These are phyloP conservation scores for Colletotrichum sp. DNA, from an alignment of 2,329 filamentous ascomycete species.

Conservation along the genomic window DNA sequence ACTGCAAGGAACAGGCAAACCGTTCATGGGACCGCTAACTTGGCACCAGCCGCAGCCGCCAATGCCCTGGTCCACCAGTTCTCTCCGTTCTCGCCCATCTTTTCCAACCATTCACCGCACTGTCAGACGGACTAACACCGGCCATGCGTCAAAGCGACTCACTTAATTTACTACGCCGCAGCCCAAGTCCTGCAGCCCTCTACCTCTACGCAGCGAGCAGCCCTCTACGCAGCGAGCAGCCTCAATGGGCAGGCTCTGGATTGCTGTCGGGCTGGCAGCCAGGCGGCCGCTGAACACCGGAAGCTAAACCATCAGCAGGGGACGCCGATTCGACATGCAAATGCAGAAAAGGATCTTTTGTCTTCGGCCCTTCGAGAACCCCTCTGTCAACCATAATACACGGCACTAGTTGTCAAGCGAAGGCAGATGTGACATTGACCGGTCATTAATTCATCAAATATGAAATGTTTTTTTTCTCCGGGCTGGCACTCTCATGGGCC, in stretches of 20 bases:
- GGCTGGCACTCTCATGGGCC: neutral
- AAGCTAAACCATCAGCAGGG: neutral
- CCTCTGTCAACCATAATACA: neutral
- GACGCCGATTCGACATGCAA: neutral
- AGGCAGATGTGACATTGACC: neutral
- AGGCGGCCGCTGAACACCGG: neutral
- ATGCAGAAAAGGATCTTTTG: conserved; percentile 19
- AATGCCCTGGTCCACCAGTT: neutral
- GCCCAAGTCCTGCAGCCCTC: neutral
- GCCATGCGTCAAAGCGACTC: conserved; percentile 1
- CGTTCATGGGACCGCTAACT: conserved; percentile 4
- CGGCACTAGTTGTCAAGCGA: conserved; percentile 2
- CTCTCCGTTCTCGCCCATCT: neutral
- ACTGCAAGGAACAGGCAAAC: conserved; percentile 12
- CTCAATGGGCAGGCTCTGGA: neutral
- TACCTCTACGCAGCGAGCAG: neutral
- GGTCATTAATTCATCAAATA: neutral
- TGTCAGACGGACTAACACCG: neutral
- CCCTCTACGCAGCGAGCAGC: neutral
- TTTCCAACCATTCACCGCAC: neutral
- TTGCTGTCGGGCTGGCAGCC: neutral
- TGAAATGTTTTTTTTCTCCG: neutral
- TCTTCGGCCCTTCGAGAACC: conserved; percentile 7
- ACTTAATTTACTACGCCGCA: conserved; percentile 6
- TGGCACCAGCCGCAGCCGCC: conserved; percentile 1